A percentile compares a stretch with the other conserved stretches of the same genome.
These are phyloP conservation scores for Mikania micrantha DNA, from an alignment of 129 eudicot species.

Conservation along the genomic window DNA sequence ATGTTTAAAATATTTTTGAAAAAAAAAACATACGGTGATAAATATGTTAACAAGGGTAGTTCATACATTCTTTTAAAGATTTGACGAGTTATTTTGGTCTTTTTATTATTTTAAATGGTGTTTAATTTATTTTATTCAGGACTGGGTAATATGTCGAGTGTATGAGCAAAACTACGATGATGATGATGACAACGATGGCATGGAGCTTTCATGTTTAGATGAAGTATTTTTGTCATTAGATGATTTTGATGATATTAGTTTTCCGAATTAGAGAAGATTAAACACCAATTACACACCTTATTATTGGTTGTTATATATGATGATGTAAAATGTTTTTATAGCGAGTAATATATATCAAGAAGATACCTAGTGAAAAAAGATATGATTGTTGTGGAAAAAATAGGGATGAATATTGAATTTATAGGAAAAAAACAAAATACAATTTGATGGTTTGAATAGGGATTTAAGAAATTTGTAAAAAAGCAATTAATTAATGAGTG, in stretches of 20 bases:
- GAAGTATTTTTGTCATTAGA: constrained; percentile 82
- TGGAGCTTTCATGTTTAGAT: constrained; percentile 81
- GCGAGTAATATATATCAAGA: constrained; percentile 9
- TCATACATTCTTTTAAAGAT: not conserved
- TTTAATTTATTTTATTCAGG: constrained; percentile 34
- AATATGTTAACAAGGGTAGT: not conserved
- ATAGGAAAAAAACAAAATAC: not conserved
- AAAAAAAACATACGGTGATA: no score
- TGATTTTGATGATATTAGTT: constrained; percentile 78
- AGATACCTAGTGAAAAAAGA: constrained; percentile 12
- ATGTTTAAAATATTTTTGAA: no score
- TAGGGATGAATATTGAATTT: not conserved
- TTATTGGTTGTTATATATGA: no score
- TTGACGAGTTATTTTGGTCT: not conserved
- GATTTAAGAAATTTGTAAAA: not conserved
- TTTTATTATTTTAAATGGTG: not conserved
- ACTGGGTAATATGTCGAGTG: constrained; percentile 85
- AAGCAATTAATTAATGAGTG: not conserved
- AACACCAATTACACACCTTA: not conserved
- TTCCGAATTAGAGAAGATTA: constrained; percentile 34
- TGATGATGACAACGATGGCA: constrained; percentile 38
- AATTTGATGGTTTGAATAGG: not conserved
- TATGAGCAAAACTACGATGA: constrained; percentile 44
- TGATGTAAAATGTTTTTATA: constrained; percentile 4
- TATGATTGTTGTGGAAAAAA: not conserved